These are phyloP conservation scores for Tolypocladium nubicola DNA, from an alignment of 2,329 filamentous ascomycete species.

Conservation along the genomic window DNA sequence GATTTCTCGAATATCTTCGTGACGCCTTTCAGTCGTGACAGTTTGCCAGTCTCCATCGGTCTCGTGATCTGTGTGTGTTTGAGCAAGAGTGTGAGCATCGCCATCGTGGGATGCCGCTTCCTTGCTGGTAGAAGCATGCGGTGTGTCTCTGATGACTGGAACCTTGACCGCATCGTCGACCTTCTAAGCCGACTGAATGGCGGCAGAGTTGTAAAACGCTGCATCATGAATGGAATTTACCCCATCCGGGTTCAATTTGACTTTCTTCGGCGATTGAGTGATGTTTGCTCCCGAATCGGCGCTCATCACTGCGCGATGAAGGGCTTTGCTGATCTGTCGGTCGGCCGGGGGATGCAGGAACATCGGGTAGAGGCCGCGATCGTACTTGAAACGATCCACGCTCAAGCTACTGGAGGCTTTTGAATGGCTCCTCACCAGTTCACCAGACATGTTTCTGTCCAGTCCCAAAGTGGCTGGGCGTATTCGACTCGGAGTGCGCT, in stretches of 20 bases:
- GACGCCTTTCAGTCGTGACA: conserved; percentile 18
- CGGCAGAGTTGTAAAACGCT: conserved; percentile 25
- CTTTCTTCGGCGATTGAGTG: not conserved
- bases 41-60: conserved; percentile 26
- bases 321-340: conserved; percentile 30
- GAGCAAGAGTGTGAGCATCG: conserved; percentile 3
- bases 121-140: not conserved
- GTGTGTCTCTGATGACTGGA: conserved; percentile 14
- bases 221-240: conserved; percentile 1
- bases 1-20: conserved; percentile 10
- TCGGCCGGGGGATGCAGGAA: conserved; percentile 28
- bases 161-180: conserved; percentile 28
- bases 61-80: conserved; percentile 6
- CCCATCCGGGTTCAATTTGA: not conserved
- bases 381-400: conserved; percentile 36
- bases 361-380: conserved; percentile 24
- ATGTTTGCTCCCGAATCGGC: conserved; percentile 5
- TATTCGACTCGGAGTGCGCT: not conserved
- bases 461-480: not conserved
- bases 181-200: conserved; percentile 28
- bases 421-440: conserved; percentile 10
- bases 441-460: conserved; percentile 1
- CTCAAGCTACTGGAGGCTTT: conserved; percentile 22
- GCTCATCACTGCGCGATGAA: conserved; percentile 18
- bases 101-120: not conserved